Base-by-base conservation (phyloP, 139 green algal genomes). In the Nannochloris sp. region DNA sequence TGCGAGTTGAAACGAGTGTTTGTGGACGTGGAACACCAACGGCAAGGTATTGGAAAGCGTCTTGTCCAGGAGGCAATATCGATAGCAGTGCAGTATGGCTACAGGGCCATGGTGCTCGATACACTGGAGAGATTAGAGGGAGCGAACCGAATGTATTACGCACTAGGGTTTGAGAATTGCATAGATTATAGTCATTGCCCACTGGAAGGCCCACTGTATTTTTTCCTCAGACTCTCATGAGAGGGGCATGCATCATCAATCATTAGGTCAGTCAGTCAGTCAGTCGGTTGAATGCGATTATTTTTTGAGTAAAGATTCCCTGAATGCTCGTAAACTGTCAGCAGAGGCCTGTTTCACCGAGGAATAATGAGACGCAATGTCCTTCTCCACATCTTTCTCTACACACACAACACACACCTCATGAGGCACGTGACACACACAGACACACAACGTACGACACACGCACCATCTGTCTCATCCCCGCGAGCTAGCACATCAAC, bases 1-100 rank as follows among this genome's bases (percentile, higher is more conserved):
- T 76, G 69, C 46, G 69, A 76, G 16, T 66, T 76, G 62, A 76
- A 76, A 33, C 62, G 69, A 30, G 51, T 75, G 30, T 75, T 75
- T 53, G 69, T 75, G 30, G 20, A 66, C 60, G 20, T 26, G n/a
- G 56, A 57, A 14, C 61, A 75, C 53, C 69, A 75, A 44, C 30
- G 61, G 1, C 43, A 50, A 6, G 62, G 62, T 6, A 62, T 67
- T 12, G 69, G 69, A 12, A 60, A 45, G 1, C 30, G 43, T 30
- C 62, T 75, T 44, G 29, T 30, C 28, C 29, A 49, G 1, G 55
- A 29, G 29, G 37, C 70, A 31, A 59, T 70, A 16, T 23, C 10
- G 2, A 43, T 51, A 61, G 69, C 43, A 1, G 53, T 28, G 3
- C 5, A 8, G 2, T 49, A 66, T 1, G 69, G 69, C 3, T 75